Evolutionary conservation across 352 stramenopile species (phyloP).

Genomic region (Saprolegnia parasitica): DNA sequence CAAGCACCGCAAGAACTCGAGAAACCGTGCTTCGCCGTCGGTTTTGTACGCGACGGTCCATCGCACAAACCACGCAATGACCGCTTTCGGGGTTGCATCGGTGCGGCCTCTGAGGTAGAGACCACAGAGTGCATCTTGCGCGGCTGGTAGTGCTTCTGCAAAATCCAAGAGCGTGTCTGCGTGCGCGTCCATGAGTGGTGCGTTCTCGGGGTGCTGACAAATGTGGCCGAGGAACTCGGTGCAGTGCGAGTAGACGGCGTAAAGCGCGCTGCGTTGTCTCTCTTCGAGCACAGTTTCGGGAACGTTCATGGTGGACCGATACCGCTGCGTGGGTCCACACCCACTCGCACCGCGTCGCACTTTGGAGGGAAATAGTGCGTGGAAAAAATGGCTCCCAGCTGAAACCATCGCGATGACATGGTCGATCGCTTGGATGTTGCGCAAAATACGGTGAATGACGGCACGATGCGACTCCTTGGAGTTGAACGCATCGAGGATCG

Average conservation of each 20-base stretch:
- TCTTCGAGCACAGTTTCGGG: constrained; percentile 38
- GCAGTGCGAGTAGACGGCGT: constrained; percentile 45
- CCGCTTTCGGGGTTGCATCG: constrained; percentile 9
- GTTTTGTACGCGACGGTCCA: constrained; percentile 8
- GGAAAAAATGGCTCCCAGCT: constrained; percentile 66
- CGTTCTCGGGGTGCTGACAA: constrained; percentile 50
- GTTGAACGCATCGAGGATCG: not conserved
- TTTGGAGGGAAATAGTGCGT: constrained; percentile 40
- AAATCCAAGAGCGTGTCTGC: constrained; percentile 52
- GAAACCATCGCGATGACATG: constrained; percentile 62
- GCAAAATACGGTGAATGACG: constrained; percentile 51
- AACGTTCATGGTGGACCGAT: not conserved
- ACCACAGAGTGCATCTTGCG: not conserved
- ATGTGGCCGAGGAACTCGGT: constrained; percentile 59
- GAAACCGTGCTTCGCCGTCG: not conserved
- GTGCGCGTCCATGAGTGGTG: constrained; percentile 44
- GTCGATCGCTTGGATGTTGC: constrained; percentile 52
- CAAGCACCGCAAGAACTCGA: constrained; percentile 5
- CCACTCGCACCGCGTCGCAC: not conserved
- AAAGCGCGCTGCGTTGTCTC: constrained; percentile 50
- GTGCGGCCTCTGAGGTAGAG: not conserved
- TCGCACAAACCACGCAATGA: constrained; percentile 15
- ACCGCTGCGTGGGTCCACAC: too few relatives aligned
- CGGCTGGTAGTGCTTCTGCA: constrained; percentile 48
- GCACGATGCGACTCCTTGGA: constrained; percentile 20